These are phyloP conservation scores for Neurospora cerealis DNA, from an alignment of 495 filamentous ascomycete genomes.

Conservation along the genomic window DNA sequence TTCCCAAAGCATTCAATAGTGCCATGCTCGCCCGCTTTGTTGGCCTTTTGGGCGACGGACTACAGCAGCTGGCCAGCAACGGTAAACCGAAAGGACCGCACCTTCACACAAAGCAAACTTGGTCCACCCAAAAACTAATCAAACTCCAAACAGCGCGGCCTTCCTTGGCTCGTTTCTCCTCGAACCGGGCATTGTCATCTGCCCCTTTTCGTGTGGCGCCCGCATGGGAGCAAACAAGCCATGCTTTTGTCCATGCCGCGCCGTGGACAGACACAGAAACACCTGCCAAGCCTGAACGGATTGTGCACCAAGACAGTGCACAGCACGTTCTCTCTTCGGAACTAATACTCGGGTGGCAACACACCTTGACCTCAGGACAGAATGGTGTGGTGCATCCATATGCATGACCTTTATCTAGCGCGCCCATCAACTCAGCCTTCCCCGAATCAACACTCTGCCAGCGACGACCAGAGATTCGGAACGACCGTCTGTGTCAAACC, in stretches of 20 bases:
- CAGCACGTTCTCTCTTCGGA: not conserved
- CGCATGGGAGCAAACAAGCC: not conserved
- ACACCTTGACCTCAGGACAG: not conserved
- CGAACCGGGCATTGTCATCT: not conserved
- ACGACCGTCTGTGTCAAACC: not conserved
- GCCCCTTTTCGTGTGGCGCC: not conserved
- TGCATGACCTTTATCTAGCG: not conserved
- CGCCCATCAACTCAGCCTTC: not conserved
- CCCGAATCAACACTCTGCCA: not conserved
- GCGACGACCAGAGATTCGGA: not conserved
- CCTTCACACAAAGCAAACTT: not conserved
- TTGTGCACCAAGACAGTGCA: not conserved
- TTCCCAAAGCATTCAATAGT: not conserved
- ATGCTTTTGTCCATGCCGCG: not conserved
- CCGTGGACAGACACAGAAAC: not conserved
- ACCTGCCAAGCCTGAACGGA: not conserved
- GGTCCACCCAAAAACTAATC: not conserved
- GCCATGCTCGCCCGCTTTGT: not conserved
- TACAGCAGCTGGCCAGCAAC: not conserved
- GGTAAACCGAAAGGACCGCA: not conserved
- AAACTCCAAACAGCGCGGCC: not conserved
- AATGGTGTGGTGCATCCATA: not conserved
- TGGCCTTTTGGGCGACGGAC: not conserved
- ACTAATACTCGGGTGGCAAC: not conserved
- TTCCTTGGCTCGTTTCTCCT: not conserved